Evolutionary conservation across 192 early-diverging fungal species (phyloP).

Genomic region (Obelidium mucronatum): DNA sequence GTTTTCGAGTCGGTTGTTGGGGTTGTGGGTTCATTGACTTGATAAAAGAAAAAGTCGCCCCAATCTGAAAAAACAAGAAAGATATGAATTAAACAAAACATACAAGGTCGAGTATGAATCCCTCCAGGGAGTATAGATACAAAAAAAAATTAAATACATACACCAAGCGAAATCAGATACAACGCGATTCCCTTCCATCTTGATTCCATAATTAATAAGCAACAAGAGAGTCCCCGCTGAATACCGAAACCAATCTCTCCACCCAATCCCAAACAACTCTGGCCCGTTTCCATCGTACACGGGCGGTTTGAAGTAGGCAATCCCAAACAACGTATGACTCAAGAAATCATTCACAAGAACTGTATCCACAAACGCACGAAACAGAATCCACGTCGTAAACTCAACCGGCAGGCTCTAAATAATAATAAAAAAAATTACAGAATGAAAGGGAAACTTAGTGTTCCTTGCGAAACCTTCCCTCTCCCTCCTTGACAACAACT

Average conservation of each 20-base stretch:
- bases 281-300: conserved; percentile 12
- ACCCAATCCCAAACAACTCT: conserved; percentile 31
- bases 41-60: conserved; percentile 98
- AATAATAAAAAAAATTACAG: too few species aligned
- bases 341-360: conserved; percentile 94
- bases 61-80: conserved; percentile 71
- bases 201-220: conserved; percentile 95
- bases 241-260: conserved; percentile 71
- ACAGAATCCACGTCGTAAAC: conserved; percentile 96
- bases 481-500: too few species aligned
- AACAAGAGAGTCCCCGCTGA: conserved; percentile 80
- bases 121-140: background rate
- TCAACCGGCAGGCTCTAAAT: conserved; percentile 89
- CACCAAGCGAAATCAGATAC: conserved; percentile 99
- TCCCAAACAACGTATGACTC: conserved; percentile 81
- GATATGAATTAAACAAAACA: conserved; percentile 25
- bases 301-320: conserved; percentile 82
- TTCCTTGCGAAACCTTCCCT: too few species aligned
- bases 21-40: conserved; percentile 57
- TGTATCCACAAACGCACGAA: conserved; percentile 90
- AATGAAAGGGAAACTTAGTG: too few species aligned
- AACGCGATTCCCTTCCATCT: conserved; percentile 92
- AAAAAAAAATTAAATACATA: conserved; percentile 57
- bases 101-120: conserved; percentile 5
- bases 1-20: background rate